Base-by-base conservation (phyloP, 2,329 filamentous ascomycete species). In the Paraphaeosphaeria sporulosa region DNA sequence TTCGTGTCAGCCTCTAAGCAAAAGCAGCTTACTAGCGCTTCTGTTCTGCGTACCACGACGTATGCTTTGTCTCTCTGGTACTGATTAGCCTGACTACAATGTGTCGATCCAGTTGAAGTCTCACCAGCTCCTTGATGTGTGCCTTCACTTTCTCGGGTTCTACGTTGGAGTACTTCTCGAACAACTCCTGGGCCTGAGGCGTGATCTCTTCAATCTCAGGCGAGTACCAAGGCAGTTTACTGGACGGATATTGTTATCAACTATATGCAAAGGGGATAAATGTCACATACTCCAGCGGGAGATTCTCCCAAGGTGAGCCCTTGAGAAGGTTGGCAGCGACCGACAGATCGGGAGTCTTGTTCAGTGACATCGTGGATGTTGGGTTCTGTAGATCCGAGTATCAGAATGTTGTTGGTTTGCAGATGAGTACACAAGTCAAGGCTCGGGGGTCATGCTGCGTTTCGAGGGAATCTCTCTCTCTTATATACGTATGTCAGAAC, bases 151-250 rank as follows among this genome's bases (percentile, higher is more conserved):
- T 63, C 27, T 71, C 71, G 1, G 73, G 46, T 2, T 76, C 70
- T 2, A 81, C 67, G 25, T 74, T 73, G 65, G 76, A 77, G 64
- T 80, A 81, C 9, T 66, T 73, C 58, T 80, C 76, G 17, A 81
- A 72, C 15, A 81, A 60, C 8, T 77, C 65, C 36, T 70, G 64
- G 2, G 76, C 72, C 17, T 62, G 65, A 13, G 72, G 68, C 27
- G 38, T 44, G 19, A 54, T 54, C 23, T 54, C 25, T 15, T 54
- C 38, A 19, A 54, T 54, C 40, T 54, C 51, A n/a, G 51, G 21
- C 12, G 51, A 54, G 40, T 54, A 54, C 51, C 51, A 54, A 13
- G 51, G 51, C 8, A 54, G 25, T 27, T 54, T 52, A 2, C 49
- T 52, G 21, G 17, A 42, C 12, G 23, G 12, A n/a, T 34, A 23